A percentile compares a stretch with the other conserved stretches of the same genome.
Conservation (phyloP, 352 stramenopile genomes). For the Thalassiosira oceanica region DNA sequence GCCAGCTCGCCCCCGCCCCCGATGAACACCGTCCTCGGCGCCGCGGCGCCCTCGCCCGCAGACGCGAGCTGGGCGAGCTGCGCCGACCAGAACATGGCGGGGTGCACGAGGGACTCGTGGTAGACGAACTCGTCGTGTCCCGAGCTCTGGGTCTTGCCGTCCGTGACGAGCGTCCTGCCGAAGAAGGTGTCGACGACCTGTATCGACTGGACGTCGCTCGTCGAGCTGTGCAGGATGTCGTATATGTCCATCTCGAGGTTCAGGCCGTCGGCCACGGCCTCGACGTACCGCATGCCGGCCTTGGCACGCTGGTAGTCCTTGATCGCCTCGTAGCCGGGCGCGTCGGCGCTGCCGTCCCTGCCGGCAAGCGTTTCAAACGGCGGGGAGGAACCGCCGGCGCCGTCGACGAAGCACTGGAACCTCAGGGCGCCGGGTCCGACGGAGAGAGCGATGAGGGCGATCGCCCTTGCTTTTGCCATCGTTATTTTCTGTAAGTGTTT, state of each 20-base stretch:
- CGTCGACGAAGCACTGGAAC: too few relatives aligned
- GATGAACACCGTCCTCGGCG: conserved; percentile 65
- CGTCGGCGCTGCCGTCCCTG: too few relatives aligned
- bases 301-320: conserved; percentile 55
- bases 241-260: conserved; percentile 88
- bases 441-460: too few relatives aligned
- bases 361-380: too few relatives aligned
- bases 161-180: conserved; percentile 90
- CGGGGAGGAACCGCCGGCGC: too few relatives aligned
- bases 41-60: conserved; percentile 82
- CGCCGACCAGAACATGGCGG: conserved; percentile 86
- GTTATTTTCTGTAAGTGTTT: too few relatives aligned
- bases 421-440: too few relatives aligned
- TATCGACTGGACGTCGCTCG: conserved; percentile 90
- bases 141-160: conserved; percentile 92
- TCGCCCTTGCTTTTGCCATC: too few relatives aligned
- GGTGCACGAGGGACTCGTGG: conserved; percentile 69
- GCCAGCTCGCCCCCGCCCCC: conserved; percentile 69
- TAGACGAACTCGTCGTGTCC: conserved; percentile 93
- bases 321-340: conserved; percentile 1
- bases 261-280: conserved; percentile 88
- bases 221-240: conserved; percentile 84
- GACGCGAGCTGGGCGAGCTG: conserved; percentile 90
- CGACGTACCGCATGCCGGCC: conserved; percentile 63
- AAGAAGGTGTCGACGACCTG: conserved; percentile 93